These are phyloP conservation scores for Saccharomycopsis amapae DNA, from an alignment of 805 yeast species.

Conservation along the genomic window DNA sequence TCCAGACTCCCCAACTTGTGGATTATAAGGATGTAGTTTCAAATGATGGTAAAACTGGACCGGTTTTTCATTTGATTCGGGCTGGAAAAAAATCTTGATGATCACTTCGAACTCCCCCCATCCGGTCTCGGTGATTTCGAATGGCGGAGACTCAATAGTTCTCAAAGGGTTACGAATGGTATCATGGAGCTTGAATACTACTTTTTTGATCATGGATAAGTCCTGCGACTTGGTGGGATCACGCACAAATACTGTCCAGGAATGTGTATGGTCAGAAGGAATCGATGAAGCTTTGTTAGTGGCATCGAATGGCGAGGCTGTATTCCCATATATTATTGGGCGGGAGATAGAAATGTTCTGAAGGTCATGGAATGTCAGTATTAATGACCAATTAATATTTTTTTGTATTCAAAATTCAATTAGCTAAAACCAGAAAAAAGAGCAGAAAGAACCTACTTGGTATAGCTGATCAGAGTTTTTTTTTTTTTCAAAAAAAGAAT, in stretches of 20 bases:
- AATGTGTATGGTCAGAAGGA: constrained; percentile 88
- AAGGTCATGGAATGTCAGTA: too few relatives aligned
- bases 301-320: constrained; percentile 59
- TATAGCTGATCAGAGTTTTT: neutral
- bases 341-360: constrained; percentile 62
- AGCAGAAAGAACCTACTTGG: constrained; percentile 11
- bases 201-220: constrained; percentile 75
- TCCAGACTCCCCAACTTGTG: constrained; percentile 28
- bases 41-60: constrained; percentile 81
- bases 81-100: constrained; percentile 75
- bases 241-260: constrained; percentile 87
- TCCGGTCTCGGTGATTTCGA: constrained; percentile 93
- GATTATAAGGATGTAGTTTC: constrained; percentile 79
- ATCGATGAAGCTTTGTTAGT: constrained; percentile 48
- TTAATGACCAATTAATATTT: too few relatives aligned
- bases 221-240: constrained; percentile 76
- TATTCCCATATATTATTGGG: constrained; percentile 78
- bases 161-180: constrained; percentile 87
- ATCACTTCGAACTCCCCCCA: constrained; percentile 99
- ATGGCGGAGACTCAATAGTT: constrained; percentile 83
- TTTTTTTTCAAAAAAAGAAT: neutral
- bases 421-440: neutral
- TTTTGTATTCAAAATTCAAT: constrained; percentile 8
- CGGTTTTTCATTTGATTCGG: constrained; percentile 85
- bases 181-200: constrained; percentile 91